A percentile compares a stretch with the other conserved stretches of the same genome.
phyloP scores from a whole-genome alignment of 768 basidiomycete genomes.

The Dioszegia hungarica region DNA sequence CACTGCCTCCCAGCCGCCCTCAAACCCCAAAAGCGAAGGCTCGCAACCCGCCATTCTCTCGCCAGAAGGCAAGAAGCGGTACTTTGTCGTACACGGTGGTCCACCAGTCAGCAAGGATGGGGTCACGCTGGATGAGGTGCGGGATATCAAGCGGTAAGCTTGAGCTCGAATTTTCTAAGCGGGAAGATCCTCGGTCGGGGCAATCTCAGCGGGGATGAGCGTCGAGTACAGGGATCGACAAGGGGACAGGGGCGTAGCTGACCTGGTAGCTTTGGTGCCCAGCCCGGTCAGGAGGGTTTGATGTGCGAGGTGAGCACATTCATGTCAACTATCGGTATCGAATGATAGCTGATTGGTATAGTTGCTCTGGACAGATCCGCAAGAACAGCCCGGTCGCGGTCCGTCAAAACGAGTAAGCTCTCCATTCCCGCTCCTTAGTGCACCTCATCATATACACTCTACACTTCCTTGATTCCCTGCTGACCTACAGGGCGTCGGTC shows the following conservation, averaged over 20 bases:
- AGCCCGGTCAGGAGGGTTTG: conserved; percentile 89
- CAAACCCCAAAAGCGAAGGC: conserved; percentile 51
- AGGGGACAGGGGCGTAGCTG: neutral
- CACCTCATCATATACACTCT: too few species aligned
- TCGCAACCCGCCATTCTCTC: conserved; percentile 64
- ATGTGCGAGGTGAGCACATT: conserved; percentile 66
- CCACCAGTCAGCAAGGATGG: conserved; percentile 83
- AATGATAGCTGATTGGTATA: neutral
- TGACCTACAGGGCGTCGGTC: conserved; percentile 69
- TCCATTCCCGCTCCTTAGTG: conserved; percentile 1
- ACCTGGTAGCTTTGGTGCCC: conserved; percentile 64
- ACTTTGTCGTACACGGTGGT: conserved; percentile 93
- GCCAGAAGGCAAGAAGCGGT: conserved; percentile 74
- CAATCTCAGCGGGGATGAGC: too few species aligned
- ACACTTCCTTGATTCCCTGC: too few species aligned
- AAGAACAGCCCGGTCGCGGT: conserved; percentile 78
- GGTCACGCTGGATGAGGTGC: conserved; percentile 89
- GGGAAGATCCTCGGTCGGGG: too few species aligned
- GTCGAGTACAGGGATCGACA: neutral
- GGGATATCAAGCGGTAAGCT: conserved; percentile 61
- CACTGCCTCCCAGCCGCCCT: conserved; percentile 59
- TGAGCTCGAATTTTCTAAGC: too few species aligned
- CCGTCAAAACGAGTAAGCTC: conserved; percentile 83
- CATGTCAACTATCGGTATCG: neutral
- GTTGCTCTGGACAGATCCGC: conserved; percentile 93